Percentiles rank a stretch among this genome's conserved stretches.
Evolutionary conservation across 2,329 filamentous ascomycete genomes (phyloP).

Genomic region (Alternaria solani): DNA sequence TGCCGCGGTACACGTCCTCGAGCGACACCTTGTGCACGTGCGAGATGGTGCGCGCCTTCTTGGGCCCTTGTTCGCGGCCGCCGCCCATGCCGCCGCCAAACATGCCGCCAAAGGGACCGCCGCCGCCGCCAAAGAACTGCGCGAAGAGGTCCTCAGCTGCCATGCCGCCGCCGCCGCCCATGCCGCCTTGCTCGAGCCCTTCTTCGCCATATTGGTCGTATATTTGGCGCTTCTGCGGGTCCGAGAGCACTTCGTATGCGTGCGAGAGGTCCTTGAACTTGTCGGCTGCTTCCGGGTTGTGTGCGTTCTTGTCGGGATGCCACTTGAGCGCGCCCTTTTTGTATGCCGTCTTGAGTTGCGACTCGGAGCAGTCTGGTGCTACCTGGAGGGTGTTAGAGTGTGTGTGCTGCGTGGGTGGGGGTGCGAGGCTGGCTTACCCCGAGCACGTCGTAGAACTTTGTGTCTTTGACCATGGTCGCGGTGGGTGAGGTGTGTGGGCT

Average conservation of each 20-base stretch:
- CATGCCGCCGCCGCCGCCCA: constrained; percentile 79
- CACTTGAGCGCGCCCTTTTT: constrained; percentile 83
- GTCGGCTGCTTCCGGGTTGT: constrained; percentile 90
- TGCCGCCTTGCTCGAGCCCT: constrained; percentile 83
- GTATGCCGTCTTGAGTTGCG: constrained; percentile 91
- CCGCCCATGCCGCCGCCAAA: constrained; percentile 65
- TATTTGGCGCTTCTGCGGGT: constrained; percentile 86
- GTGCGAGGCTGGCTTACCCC: constrained; percentile 66
- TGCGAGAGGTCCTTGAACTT: constrained; percentile 99
- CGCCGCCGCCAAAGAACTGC: constrained; percentile 87
- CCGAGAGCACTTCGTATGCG: constrained; percentile 94
- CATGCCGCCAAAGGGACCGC: constrained; percentile 72
- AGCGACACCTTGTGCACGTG: constrained; percentile 98
- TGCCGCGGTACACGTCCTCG: constrained; percentile 97
- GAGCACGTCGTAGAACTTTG: constrained; percentile 79
- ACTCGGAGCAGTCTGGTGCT: constrained; percentile 78
- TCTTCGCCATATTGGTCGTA: constrained; percentile 99
- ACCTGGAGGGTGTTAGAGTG: constrained; percentile 63
- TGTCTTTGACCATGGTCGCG: constrained; percentile 77
- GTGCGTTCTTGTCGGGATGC: constrained; percentile 93
- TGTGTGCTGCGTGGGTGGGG: not conserved
- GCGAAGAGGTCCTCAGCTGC: constrained; percentile 95
- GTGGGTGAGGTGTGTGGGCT: constrained; percentile 24
- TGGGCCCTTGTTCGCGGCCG: constrained; percentile 81
- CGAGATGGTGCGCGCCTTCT: constrained; percentile 94